Evolutionary conservation across 164 flowering plant genomes (phyloP), one percentile per base, ranked within the genome.

Genomic region (Nymphaea thermarum): DNA sequence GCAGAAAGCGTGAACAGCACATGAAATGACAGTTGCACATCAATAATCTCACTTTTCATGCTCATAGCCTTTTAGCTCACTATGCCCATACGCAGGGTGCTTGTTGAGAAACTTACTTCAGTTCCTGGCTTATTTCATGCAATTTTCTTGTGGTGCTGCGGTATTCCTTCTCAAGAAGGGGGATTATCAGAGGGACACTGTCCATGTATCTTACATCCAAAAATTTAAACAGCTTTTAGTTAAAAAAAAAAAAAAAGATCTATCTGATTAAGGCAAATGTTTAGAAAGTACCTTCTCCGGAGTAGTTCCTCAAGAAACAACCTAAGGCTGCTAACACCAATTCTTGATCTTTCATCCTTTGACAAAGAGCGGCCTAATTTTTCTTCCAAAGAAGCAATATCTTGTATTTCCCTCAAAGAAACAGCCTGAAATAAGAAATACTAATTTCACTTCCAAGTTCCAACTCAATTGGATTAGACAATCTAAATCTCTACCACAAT

Each of bases 151-250:
- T 83, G 64, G 88, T 75, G 70, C 76, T 76, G 12, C 98, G 81
- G 67, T 80, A 78, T 79, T 94, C 97, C 82, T 88, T 91, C 64
- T 89, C 98, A 72, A 94, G 98, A 74, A 91, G 96, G 57, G 98
- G 97, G 79, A 94, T 84, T 74, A 94, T 86, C 72, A 80, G 57
- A 16, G 97, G 98, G 63, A 91, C 89, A 71, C 76, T 91, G 43
- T 94, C 91, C 95, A 91, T 86, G 71, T 91, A 94, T 86, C 98
- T 93, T 64, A 44, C 25, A 57, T 43, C 73, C 65, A 64, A 59
- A 72, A 65, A 71, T 59, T 68, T 66, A 59, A 71, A 61, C 11
- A 18, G 68, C 25, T 18, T 69, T 67, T 42, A 68, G 66, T 41
- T 47, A 43, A 57, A 8, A n/a, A 10, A 61, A 61, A 11, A 17